A percentile compares a stretch with the other conserved stretches of the same genome.
phyloP scores from a whole-genome alignment of 2,329 filamentous ascomycete genomes.

The Bipolaris zeicola region DNA sequence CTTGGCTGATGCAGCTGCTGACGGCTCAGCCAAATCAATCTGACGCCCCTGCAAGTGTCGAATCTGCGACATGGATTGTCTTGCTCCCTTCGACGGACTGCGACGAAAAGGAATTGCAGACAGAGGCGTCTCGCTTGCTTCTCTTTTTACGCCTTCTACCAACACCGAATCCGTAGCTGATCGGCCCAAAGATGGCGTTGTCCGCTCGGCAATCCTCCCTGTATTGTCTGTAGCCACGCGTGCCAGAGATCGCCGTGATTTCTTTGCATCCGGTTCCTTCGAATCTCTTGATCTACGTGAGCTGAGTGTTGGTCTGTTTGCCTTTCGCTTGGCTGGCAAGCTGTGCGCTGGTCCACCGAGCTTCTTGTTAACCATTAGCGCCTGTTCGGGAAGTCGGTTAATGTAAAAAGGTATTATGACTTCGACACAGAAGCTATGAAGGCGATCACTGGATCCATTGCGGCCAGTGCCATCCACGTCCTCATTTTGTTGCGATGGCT shows the following conservation, averaged over 20 bases:
- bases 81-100: constrained; percentile 49
- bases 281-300: constrained; percentile 49
- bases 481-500: constrained; percentile 30
- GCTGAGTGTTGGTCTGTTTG: constrained; percentile 46
- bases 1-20: constrained; percentile 61
- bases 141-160: constrained; percentile 68
- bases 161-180: constrained; percentile 68
- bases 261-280: constrained; percentile 49
- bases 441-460: constrained; percentile 59
- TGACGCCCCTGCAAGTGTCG: constrained; percentile 58
- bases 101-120: constrained; percentile 57
- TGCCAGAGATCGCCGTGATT: constrained; percentile 61
- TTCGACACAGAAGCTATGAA: constrained; percentile 79
- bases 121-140: constrained; percentile 65
- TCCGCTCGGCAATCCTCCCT: constrained; percentile 57
- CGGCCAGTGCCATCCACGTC: constrained; percentile 30
- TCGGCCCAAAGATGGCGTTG: constrained; percentile 68
- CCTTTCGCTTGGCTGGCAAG: constrained; percentile 59
- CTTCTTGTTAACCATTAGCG: constrained; percentile 73
- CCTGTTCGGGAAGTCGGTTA: constrained; percentile 73
- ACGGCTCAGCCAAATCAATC: constrained; percentile 60
- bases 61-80: constrained; percentile 49
- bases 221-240: constrained; percentile 65
- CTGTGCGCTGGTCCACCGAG: constrained; percentile 72
- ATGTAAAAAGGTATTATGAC: constrained; percentile 84